Evolutionary conservation across 305 asterid genomes (phyloP).

Genomic region (Coffea humblotiana): DNA sequence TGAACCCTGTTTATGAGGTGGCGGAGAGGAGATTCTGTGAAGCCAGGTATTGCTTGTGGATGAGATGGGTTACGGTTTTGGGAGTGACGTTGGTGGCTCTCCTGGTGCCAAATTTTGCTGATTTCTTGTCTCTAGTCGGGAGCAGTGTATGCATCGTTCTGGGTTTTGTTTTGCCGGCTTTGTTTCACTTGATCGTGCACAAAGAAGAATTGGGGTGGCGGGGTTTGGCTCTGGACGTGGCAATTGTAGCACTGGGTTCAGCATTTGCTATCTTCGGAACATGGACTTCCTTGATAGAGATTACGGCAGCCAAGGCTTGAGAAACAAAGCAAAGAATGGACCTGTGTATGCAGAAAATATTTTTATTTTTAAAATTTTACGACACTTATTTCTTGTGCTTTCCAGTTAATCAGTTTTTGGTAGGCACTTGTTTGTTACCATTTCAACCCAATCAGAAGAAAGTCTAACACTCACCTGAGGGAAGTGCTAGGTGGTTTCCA

Average conservation of each 20-base stretch:
- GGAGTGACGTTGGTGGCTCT: constrained; percentile 34
- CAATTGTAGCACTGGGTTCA: constrained; percentile 30
- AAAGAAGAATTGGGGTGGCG: constrained; percentile 32
- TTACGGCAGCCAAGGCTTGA: constrained; percentile 36
- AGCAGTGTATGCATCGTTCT: constrained; percentile 45
- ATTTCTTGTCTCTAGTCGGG: constrained; percentile 43
- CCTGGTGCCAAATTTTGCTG: constrained; percentile 39
- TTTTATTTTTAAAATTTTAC: too few species aligned
- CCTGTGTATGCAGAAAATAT: too few species aligned
- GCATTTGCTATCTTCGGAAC: constrained; percentile 35
- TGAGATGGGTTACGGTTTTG: constrained; percentile 38
- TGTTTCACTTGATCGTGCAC: constrained; percentile 38
- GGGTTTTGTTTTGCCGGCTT: constrained; percentile 43
- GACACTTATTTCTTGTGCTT: too few species aligned
- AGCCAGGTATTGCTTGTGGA: constrained; percentile 37
- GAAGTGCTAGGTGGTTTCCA: too few species aligned
- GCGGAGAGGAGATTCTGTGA: constrained; percentile 26
- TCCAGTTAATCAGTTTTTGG: too few species aligned
- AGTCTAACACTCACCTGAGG: too few species aligned
- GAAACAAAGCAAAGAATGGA: too few species aligned
- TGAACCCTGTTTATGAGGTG: constrained; percentile 48
- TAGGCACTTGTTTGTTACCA: too few species aligned
- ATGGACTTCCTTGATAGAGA: constrained; percentile 34
- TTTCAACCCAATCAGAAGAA: too few species aligned
- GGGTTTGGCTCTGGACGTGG: constrained; percentile 29